Conservation (phyloP, 345 rosid species). For the Microthlaspi erraticum region DNA sequence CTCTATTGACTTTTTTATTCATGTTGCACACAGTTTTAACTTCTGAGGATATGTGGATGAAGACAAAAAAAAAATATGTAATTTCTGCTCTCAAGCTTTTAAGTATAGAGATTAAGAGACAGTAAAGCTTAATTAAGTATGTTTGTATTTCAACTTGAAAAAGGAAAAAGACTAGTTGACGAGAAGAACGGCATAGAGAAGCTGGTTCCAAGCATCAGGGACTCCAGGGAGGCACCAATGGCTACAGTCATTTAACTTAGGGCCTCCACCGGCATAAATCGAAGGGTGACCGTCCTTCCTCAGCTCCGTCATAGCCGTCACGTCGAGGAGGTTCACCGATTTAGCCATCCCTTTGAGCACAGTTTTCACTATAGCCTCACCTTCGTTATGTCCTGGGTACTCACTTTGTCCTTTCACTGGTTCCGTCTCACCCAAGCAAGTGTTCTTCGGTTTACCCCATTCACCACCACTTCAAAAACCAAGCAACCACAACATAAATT, state of each 20-base stretch:
- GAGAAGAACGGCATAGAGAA: slow-evolving; percentile 50
- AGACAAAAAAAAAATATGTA: too few species aligned
- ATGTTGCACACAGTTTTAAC: too few species aligned
- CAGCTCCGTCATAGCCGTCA: slow-evolving; percentile 59
- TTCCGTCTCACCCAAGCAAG: slow-evolving; percentile 57
- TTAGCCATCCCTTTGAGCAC: slow-evolving; percentile 53
- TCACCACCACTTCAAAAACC: slow-evolving; percentile 44
- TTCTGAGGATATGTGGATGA: too few species aligned
- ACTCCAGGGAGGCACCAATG: slow-evolving; percentile 88
- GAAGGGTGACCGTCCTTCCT: slow-evolving; percentile 81
- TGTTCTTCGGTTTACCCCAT: slow-evolving; percentile 49
- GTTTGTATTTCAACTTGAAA: too few species aligned
- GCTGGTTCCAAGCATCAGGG: slow-evolving; percentile 80
- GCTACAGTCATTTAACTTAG: slow-evolving; percentile 53
- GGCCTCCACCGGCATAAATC: slow-evolving; percentile 46
- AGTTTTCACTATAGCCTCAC: slow-evolving; percentile 48
- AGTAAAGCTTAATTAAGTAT: too few species aligned
- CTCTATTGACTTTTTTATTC: too few species aligned
- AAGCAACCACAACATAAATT: not conserved
- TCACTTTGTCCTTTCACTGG: slow-evolving; percentile 54
- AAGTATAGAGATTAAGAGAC: not conserved
- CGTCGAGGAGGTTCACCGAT: slow-evolving; percentile 58
- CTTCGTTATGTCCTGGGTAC: slow-evolving; percentile 48
- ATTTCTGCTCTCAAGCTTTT: slow-evolving; percentile 18
- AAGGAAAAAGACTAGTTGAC: not conserved